A percentile compares a stretch with the other conserved stretches of the same genome.
These are phyloP conservation scores for Coprinopsis cinerea DNA, from an alignment of 768 basidiomycete genomes.

Conservation along the genomic window DNA sequence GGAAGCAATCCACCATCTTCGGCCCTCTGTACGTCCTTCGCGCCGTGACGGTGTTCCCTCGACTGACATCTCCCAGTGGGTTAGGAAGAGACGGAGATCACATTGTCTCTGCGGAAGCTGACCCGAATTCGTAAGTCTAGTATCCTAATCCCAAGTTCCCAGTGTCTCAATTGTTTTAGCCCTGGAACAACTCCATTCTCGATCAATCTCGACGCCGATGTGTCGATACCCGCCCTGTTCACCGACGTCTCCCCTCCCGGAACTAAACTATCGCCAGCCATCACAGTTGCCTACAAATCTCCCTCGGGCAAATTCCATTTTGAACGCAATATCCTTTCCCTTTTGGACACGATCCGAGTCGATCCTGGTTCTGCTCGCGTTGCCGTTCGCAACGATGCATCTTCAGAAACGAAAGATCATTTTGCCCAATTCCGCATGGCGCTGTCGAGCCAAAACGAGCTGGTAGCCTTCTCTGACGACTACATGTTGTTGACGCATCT, in stretches of 20 bases:
- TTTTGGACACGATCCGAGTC: constrained; percentile 49
- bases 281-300: constrained; percentile 31
- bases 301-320: constrained; percentile 61
- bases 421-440: constrained; percentile 46
- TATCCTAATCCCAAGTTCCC: neutral
- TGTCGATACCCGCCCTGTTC: constrained; percentile 46
- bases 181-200: constrained; percentile 31
- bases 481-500: neutral
- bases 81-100: constrained; percentile 25
- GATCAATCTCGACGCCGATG: constrained; percentile 44
- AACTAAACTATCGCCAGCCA: constrained; percentile 29
- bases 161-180: constrained; percentile 15
- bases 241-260: constrained; percentile 30
- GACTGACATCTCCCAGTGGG: constrained; percentile 21
- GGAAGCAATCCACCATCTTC: constrained; percentile 58
- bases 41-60: constrained; percentile 22
- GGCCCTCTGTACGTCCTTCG: constrained; percentile 64
- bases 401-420: constrained; percentile 35
- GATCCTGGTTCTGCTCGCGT: constrained; percentile 46
- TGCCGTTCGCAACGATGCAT: constrained; percentile 30
- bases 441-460: constrained; percentile 43
- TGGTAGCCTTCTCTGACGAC: constrained; percentile 34
- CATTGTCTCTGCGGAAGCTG: neutral
- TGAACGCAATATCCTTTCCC: constrained; percentile 35
- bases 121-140: constrained; percentile 24